Conservation (phyloP, 306 rosid genomes). For the Potentilla sterilis region DNA sequence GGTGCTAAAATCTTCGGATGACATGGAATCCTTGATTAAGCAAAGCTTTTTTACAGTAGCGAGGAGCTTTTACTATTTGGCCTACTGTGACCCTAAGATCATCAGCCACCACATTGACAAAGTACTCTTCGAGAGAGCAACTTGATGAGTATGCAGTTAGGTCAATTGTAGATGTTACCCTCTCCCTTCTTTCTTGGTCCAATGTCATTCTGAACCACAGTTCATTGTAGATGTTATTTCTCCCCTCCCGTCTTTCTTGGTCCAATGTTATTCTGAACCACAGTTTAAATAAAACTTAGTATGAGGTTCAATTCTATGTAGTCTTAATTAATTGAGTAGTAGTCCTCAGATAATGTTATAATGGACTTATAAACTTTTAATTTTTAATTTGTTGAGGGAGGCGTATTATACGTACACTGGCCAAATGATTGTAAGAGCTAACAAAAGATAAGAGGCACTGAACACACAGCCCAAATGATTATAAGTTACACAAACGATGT, state of each 20-base stretch:
- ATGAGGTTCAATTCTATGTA: not conserved
- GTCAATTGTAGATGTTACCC: not conserved
- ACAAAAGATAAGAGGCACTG: not conserved
- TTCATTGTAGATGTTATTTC: not conserved
- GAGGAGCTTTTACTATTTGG: constrained; percentile 63
- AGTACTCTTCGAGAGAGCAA: constrained; percentile 77
- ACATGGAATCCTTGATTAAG: constrained; percentile 51
- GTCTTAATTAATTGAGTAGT: not conserved
- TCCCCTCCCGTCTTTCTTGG: not conserved
- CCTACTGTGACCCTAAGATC: constrained; percentile 58
- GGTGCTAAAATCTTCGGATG: constrained; percentile 50
- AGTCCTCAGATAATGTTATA: not conserved
- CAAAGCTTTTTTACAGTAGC: constrained; percentile 65
- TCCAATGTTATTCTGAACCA: not conserved
- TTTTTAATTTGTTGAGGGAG: too few relatives aligned
- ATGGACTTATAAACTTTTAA: too few relatives aligned
- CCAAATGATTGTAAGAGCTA: too few relatives aligned
- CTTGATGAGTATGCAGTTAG: constrained; percentile 24
- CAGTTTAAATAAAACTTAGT: not conserved
- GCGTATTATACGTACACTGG: too few relatives aligned
- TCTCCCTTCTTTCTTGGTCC: not conserved
- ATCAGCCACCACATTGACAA: constrained; percentile 62
- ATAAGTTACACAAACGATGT: not conserved
- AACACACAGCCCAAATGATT: not conserved
- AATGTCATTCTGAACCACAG: not conserved